Evolutionary conservation across 2,329 filamentous ascomycete species (phyloP).

Genomic region (Xylaria sp.): DNA sequence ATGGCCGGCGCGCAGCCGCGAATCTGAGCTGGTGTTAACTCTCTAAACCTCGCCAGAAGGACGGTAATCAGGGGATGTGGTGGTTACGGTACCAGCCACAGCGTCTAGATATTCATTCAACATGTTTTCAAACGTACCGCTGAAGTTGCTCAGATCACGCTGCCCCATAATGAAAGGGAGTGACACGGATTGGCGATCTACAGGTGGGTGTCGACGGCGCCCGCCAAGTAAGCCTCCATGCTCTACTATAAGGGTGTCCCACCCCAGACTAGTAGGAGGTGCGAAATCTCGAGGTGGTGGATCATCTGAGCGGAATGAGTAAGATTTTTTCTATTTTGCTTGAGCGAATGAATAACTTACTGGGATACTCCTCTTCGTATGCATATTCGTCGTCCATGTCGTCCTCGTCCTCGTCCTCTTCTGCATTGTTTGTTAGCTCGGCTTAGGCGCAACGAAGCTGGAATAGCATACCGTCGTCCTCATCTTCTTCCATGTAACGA

Average conservation of each 20-base stretch:
- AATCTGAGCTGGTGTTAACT: slow-evolving; percentile 47
- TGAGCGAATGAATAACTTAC: slow-evolving; percentile 54
- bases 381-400: slow-evolving; percentile 75
- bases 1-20: slow-evolving; percentile 61
- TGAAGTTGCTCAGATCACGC: slow-evolving; percentile 45
- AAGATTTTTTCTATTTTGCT: neutral
- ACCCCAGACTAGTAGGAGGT: slow-evolving; percentile 60
- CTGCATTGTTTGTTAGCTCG: slow-evolving; percentile 46
- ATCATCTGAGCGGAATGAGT: slow-evolving; percentile 52
- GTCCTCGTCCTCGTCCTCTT: slow-evolving; percentile 73
- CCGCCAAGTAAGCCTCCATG: slow-evolving; percentile 54
- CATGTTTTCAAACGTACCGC: slow-evolving; percentile 42
- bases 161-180: slow-evolving; percentile 50
- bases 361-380: slow-evolving; percentile 68
- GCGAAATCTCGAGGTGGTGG: slow-evolving; percentile 57
- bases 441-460: slow-evolving; percentile 38
- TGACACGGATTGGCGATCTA: slow-evolving; percentile 70
- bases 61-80: neutral
- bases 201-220: slow-evolving; percentile 66
- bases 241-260: slow-evolving; percentile 67
- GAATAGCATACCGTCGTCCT: slow-evolving; percentile 64
- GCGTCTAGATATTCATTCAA: neutral
- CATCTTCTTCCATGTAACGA: slow-evolving; percentile 64
- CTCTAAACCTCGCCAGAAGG: neutral
- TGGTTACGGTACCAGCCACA: neutral